These are phyloP conservation scores for Limnanthes douglasii DNA, from an alignment of 345 rosid species.

Conservation along the genomic window DNA sequence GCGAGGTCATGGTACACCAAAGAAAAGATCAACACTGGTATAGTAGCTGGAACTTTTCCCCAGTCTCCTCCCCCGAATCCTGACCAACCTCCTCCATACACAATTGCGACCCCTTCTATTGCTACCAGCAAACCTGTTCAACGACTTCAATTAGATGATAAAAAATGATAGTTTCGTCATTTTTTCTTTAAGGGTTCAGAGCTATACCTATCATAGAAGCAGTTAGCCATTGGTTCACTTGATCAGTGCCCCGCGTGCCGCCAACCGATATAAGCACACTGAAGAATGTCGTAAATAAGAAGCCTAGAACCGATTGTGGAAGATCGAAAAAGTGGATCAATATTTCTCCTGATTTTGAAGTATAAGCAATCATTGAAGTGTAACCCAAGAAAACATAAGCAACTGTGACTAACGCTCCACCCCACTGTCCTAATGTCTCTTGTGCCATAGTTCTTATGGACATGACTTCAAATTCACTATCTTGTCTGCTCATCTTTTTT, in stretches of 20 bases:
- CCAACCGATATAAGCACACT: constrained; percentile 29
- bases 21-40: constrained; percentile 49
- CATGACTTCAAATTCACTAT: constrained; percentile 25
- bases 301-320: constrained; percentile 26
- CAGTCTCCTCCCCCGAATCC: constrained; percentile 34
- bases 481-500: constrained; percentile 15
- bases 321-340: constrained; percentile 30
- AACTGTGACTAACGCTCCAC: constrained; percentile 30
- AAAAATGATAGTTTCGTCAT: too few species aligned
- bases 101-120: constrained; percentile 36
- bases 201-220: constrained; percentile 49
- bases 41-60: constrained; percentile 38
- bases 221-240: constrained; percentile 44
- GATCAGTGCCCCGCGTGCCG: constrained; percentile 40
- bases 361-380: constrained; percentile 39
- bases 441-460: constrained; percentile 55
- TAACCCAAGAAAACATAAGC: constrained; percentile 45
- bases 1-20: constrained; percentile 44
- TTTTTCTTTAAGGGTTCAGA: too few species aligned
- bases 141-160: too few species aligned
- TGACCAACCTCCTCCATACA: constrained; percentile 33
- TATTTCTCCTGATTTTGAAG: constrained; percentile 48
- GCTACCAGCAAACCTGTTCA: constrained; percentile 34
- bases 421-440: constrained; percentile 45
- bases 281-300: constrained; percentile 28